phyloP scores from a whole-genome alignment of 805 yeast species.

The Candida arabinofermentans region DNA sequence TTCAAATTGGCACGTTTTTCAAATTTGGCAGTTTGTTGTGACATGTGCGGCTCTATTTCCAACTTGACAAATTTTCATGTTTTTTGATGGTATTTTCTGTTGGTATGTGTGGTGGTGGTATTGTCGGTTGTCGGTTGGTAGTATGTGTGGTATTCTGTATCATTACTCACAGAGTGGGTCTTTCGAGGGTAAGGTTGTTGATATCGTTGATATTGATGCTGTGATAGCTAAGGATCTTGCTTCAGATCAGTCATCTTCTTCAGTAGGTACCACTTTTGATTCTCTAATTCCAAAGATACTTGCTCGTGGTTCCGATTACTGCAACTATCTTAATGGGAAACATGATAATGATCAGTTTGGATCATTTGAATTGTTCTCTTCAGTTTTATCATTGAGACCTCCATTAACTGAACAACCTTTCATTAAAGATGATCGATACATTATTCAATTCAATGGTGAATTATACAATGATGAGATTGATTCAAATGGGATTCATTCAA shows the following conservation, averaged over 20 bases:
- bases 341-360: slow-evolving; percentile 1
- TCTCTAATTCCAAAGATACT: slow-evolving; percentile 41
- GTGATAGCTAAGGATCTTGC: slow-evolving; percentile 5
- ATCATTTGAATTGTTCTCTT: slow-evolving; percentile 46
- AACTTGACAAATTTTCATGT: neutral
- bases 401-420: slow-evolving; percentile 81
- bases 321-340: slow-evolving; percentile 24
- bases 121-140: too few species aligned
- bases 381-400: slow-evolving; percentile 74
- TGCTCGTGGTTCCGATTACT: slow-evolving; percentile 64
- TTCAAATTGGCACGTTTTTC: neutral
- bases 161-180: slow-evolving; percentile 20
- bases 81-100: neutral
- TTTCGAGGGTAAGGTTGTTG: slow-evolving; percentile 1
- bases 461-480: slow-evolving; percentile 60
- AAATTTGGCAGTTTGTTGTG: neutral
- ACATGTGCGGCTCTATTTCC: neutral
- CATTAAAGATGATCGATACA: slow-evolving; percentile 27
- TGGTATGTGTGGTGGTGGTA: too few species aligned
- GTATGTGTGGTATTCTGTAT: slow-evolving; percentile 61
- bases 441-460: slow-evolving; percentile 88
- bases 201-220: slow-evolving; percentile 8
- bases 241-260: neutral
- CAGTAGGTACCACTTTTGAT: slow-evolving; percentile 31
- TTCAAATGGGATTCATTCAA: slow-evolving; percentile 28